These are phyloP conservation scores for Chlorella ohadii DNA, from an alignment of 139 green algal genomes.

Conservation along the genomic window DNA sequence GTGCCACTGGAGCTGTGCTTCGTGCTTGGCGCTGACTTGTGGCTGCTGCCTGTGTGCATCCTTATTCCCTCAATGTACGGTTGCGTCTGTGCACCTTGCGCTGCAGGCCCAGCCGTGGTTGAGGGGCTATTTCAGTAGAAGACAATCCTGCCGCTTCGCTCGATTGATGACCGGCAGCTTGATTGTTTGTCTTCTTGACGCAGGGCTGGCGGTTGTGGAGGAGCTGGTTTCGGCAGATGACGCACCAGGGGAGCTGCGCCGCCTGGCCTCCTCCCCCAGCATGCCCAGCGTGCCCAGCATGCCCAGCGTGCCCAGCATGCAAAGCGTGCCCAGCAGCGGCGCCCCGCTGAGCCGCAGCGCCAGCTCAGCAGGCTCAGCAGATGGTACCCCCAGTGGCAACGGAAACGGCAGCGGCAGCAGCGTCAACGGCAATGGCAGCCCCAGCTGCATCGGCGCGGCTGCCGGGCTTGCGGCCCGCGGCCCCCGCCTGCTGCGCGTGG, in stretches of 20 bases:
- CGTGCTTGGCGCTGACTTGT: too few species aligned
- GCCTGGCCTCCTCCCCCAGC: neutral
- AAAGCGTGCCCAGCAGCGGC: neutral
- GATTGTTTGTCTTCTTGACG: neutral
- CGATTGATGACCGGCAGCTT: too few species aligned
- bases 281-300: neutral
- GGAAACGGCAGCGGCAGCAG: neutral
- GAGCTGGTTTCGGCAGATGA: constrained; percentile 38
- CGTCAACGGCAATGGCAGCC: neutral
- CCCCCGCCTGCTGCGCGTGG: neutral
- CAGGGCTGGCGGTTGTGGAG: constrained; percentile 36
- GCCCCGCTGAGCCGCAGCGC: neutral
- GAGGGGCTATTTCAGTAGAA: constrained; percentile 36
- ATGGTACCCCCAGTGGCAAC: neutral
- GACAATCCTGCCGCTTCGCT: too few species aligned
- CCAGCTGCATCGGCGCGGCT: neutral
- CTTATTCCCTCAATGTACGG: too few species aligned
- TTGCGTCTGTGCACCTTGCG: too few species aligned
- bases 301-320: too few species aligned
- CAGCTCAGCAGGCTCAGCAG: neutral
- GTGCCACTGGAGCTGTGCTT: too few species aligned
- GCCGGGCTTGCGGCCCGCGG: neutral
- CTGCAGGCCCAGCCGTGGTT: constrained; percentile 19
- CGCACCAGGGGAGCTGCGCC: neutral
- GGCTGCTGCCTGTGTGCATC: too few species aligned